Conservation (phyloP, 2,329 filamentous ascomycete species). For the Penicillium sumatraense region DNA sequence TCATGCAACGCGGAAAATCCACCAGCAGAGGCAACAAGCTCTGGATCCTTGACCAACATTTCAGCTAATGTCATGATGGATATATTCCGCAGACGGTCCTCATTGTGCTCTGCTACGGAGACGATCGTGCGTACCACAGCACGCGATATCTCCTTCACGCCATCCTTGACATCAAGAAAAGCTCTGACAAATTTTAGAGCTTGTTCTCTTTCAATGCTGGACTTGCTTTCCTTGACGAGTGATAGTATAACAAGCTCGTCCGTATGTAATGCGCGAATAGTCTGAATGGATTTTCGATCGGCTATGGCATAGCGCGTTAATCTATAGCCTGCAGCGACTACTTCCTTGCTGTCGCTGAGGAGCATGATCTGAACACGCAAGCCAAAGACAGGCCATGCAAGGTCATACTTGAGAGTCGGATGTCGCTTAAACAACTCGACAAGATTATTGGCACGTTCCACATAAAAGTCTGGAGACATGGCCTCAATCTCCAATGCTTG, state of each 20-base stretch:
- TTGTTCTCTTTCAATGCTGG: conserved; percentile 96
- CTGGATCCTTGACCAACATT: conserved; percentile 83
- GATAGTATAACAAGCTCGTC: conserved; percentile 92
- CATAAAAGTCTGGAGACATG: conserved; percentile 92
- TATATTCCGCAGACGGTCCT: conserved; percentile 86
- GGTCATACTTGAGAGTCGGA: conserved; percentile 91
- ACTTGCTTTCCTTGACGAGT: conserved; percentile 91
- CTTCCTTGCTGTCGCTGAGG: conserved; percentile 91
- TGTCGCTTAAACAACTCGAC: conserved; percentile 97
- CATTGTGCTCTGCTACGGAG: conserved; percentile 82
- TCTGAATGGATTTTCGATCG: conserved; percentile 84
- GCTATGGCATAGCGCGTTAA: conserved; percentile 94
- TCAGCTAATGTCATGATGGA: conserved; percentile 92
- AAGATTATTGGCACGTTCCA: conserved; percentile 85
- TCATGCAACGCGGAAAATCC: conserved; percentile 89
- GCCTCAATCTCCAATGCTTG: conserved; percentile 87
- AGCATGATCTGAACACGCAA: conserved; percentile 94
- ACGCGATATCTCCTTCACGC: conserved; percentile 82
- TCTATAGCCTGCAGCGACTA: conserved; percentile 91
- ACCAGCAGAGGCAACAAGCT: conserved; percentile 78
- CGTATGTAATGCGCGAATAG: conserved; percentile 83
- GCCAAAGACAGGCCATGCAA: conserved; percentile 95
- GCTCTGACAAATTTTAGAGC: conserved; percentile 94
- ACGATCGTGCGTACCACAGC: conserved; percentile 88
- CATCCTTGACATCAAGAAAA: conserved; percentile 94